Evolutionary conservation across 352 stramenopile species (phyloP).

Genomic region (Phytopythium sindhum): DNA sequence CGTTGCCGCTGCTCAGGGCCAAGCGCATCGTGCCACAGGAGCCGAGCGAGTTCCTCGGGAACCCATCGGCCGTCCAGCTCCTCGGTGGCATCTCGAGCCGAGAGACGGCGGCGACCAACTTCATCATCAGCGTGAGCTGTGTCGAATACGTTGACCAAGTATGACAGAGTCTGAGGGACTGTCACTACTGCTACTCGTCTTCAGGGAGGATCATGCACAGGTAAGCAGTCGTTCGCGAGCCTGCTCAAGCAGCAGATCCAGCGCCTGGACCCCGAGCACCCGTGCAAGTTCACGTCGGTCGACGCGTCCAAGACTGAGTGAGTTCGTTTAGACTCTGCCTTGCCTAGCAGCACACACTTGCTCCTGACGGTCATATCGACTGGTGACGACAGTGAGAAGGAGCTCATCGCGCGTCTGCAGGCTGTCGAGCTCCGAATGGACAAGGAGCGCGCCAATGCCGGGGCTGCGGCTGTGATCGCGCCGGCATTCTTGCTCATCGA

Average conservation of each 20-base stretch:
- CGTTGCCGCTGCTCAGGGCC: slow-evolving; percentile 15
- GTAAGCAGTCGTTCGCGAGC: slow-evolving; percentile 48
- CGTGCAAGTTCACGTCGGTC: slow-evolving; percentile 28
- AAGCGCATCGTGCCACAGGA: slow-evolving; percentile 32
- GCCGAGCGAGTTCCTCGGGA: slow-evolving; percentile 45
- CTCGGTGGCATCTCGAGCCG: slow-evolving; percentile 28
- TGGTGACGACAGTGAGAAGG: slow-evolving; percentile 27
- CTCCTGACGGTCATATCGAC: background rate
- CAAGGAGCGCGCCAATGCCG: slow-evolving; percentile 9
- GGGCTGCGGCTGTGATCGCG: background rate
- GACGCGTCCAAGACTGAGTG: slow-evolving; percentile 21
- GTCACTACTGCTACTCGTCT: background rate
- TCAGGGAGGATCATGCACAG: slow-evolving; percentile 42
- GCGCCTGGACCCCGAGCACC: slow-evolving; percentile 11
- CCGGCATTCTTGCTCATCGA: slow-evolving; percentile 49
- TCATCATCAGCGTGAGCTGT: slow-evolving; percentile 53
- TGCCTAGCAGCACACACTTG: background rate
- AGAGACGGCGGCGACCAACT: slow-evolving; percentile 30
- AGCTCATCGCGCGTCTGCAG: slow-evolving; percentile 37
- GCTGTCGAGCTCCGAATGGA: slow-evolving; percentile 21
- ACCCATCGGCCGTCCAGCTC: slow-evolving; percentile 29
- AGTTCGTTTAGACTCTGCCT: background rate
- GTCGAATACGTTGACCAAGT: too few relatives aligned
- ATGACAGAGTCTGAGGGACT: background rate
- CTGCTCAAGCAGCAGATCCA: slow-evolving; percentile 35